Evolutionary conservation across 345 rosid genomes (phyloP), one percentile per base, ranked within the genome.

Genomic region (Eucalyptus caleyi): DNA sequence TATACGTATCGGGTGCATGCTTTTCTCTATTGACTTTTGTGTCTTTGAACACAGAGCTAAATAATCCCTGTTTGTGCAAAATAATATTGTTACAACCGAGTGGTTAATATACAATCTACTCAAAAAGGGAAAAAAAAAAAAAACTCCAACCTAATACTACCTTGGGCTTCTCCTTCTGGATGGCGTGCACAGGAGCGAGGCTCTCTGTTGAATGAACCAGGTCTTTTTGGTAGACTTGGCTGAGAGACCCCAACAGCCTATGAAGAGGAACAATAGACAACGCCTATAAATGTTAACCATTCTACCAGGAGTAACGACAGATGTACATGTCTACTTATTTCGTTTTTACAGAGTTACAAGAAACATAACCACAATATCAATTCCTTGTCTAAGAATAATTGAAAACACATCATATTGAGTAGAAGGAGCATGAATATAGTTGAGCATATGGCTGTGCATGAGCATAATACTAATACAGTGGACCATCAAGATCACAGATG

Each of bases 121-220:
- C 88, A 53, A 32, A 51, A 53, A 8, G 59, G 59, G 11, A 19
- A 7, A 18, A 53, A 53, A 53, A 26, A 7, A 8, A 53, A 53
- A 53, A n/a, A 30, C 56, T 87, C 80, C 51, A 54, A 42, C 21
- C 15, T 26, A 47, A 72, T 23, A 77, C 59, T 90, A 94, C 98
- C 96, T 95, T 96, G 92, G 95, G 97, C 94, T 97, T 97, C 92
- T 97, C 98, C 92, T 93, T 96, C 37, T 90, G 96, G 87, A 90
- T 88, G 47, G 90, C 44, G 24, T 89, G 65, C 86, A 88, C 92
- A 45, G 93, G 89, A 88, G 89, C 67, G 53, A 59, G 90, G 88
- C 91, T 95, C 81, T 93, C 96, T 12, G 88, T 92, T 90, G 91
- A 90, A 91, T 86, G 89, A 56, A 90, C 88, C 9, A 62, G 81